These are phyloP conservation scores for Panicum miliaceum DNA, from an alignment of 176 grass and related monocot species.

Conservation along the genomic window DNA sequence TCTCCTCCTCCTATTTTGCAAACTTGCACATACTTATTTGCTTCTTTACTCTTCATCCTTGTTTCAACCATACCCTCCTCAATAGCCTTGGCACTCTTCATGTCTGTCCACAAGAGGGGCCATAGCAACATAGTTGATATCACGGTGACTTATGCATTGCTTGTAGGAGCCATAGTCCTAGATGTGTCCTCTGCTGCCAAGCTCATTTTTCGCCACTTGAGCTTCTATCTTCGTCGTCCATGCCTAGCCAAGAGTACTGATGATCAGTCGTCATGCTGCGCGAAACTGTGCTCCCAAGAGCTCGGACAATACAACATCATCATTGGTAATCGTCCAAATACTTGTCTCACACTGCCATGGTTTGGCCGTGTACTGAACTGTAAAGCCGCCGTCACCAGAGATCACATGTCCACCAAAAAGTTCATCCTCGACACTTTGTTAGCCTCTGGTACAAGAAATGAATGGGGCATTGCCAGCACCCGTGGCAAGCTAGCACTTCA, in stretches of 20 bases:
- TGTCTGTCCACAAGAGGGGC: not conserved
- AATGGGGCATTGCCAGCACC: not conserved
- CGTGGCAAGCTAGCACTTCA: not conserved
- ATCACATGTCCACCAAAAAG: not conserved
- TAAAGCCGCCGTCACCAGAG: not conserved
- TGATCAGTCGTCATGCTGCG: too few relatives aligned
- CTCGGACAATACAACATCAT: not conserved
- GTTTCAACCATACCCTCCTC: not conserved
- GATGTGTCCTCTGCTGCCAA: not conserved
- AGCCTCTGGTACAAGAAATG: not conserved
- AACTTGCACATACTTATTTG: too few relatives aligned
- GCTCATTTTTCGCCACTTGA: too few relatives aligned
- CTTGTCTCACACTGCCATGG: not conserved
- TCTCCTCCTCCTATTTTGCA: too few relatives aligned
- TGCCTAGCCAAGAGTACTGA: too few relatives aligned
- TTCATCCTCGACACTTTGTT: not conserved
- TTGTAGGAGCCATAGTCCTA: not conserved
- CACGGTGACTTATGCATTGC: not conserved
- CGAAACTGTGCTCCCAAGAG: not conserved
- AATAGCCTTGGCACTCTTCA: not conserved
- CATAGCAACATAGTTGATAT: not conserved
- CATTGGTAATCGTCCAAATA: too few relatives aligned
- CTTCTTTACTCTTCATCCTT: too few relatives aligned
- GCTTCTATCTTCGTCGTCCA: not conserved
- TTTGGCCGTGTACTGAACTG: fast-evolving